Conservation (phyloP, 192 early-diverging fungal genomes). For the Dispira parvispora region DNA sequence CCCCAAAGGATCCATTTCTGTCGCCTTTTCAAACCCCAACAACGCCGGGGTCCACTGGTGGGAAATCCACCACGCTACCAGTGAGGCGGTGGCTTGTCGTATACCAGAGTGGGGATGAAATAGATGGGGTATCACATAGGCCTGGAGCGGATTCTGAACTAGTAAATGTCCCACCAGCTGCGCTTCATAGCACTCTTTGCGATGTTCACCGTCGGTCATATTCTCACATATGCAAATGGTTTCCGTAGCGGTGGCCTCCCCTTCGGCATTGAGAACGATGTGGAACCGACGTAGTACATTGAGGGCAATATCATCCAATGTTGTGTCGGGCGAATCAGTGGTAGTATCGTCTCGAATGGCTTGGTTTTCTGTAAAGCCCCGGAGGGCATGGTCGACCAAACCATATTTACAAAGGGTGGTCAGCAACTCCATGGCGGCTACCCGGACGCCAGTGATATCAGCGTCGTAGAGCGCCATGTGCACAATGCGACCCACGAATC, state of each 20-base stretch:
- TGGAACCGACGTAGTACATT: too few species aligned
- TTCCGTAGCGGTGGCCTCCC: too few species aligned
- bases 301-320: too few species aligned
- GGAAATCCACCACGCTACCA: constrained; percentile 31
- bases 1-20: constrained; percentile 13
- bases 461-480: constrained; percentile 59
- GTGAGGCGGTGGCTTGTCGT: constrained; percentile 43
- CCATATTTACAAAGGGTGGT: constrained; percentile 26
- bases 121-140: constrained; percentile 46
- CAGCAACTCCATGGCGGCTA: constrained; percentile 32
- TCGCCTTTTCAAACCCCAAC: constrained; percentile 15
- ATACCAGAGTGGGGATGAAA: constrained; percentile 49
- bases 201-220: constrained; percentile 10
- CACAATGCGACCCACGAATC: constrained; percentile 52
- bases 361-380: too few species aligned
- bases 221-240: neutral
- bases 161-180: constrained; percentile 13
- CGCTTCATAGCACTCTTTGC: constrained; percentile 13
- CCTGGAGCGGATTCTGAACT: constrained; percentile 43
- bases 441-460: constrained; percentile 29
- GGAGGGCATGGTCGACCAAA: constrained; percentile 18
- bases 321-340: too few species aligned
- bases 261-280: too few species aligned
- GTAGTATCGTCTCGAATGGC: too few species aligned
- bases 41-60: constrained; percentile 25